These are phyloP conservation scores for Trametes punicea DNA, from an alignment of 768 basidiomycete species.

Conservation along the genomic window DNA sequence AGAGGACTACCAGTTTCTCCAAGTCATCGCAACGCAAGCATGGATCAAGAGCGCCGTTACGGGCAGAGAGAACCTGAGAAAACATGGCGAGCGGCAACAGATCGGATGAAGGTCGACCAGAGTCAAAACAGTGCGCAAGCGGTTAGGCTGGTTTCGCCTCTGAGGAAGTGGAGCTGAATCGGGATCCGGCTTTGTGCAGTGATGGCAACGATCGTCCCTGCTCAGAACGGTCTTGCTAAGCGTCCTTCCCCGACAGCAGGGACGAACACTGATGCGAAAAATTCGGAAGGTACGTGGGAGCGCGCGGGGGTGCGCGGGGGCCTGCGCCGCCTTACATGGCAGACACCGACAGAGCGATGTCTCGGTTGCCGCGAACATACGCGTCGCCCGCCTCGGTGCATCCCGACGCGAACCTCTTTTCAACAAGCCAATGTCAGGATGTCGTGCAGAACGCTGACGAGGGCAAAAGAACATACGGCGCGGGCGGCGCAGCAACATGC, in stretches of 20 bases:
- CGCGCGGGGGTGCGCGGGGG: conserved; percentile 13
- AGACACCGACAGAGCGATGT: background rate
- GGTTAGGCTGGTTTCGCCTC: too few relatives aligned
- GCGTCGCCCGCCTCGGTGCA: background rate
- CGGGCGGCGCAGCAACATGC: too few relatives aligned
- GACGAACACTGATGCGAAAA: conserved; percentile 7
- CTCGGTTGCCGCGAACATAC: background rate
- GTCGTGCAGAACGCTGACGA: too few relatives aligned
- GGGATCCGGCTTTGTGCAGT: background rate
- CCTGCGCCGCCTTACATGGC: background rate
- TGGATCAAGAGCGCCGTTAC: too few relatives aligned
- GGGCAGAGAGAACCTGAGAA: too few relatives aligned
- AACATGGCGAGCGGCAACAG: too few relatives aligned
- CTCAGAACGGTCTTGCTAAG: background rate
- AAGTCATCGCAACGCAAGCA: too few relatives aligned
- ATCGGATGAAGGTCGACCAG: too few relatives aligned
- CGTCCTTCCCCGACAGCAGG: background rate
- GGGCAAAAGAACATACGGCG: too few relatives aligned
- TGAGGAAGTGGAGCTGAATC: background rate
- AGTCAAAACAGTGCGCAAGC: too few relatives aligned
- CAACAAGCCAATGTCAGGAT: background rate
- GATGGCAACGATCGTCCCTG: conserved; percentile 14
- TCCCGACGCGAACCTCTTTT: background rate
- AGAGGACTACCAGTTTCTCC: background rate
- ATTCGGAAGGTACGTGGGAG: conserved; percentile 10